phyloP scores from a whole-genome alignment of 345 rosid genomes.

The Lenwebbia sp. region DNA sequence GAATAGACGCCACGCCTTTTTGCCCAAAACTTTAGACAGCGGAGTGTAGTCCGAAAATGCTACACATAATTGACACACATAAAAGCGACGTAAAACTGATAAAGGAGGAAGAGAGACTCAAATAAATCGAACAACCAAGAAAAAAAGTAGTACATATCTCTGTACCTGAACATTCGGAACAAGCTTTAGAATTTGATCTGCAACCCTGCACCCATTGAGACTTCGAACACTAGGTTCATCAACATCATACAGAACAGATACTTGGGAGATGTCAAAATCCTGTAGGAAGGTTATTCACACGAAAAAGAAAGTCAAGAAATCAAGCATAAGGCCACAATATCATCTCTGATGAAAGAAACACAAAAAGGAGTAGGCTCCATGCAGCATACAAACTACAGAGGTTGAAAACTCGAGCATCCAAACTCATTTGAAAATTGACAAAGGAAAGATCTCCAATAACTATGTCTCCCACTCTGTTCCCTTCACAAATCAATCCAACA shows the following conservation, averaged over 20 bases:
- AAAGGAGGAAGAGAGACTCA: neutral
- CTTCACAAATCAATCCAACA: neutral
- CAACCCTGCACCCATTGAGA: constrained; percentile 97
- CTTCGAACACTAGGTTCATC: constrained; percentile 94
- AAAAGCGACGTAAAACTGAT: neutral
- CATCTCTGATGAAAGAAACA: neutral
- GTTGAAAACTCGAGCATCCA: neutral
- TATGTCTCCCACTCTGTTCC: neutral
- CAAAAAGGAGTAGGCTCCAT: neutral
- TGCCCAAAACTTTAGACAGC: constrained; percentile 69
- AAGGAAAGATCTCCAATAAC: neutral
- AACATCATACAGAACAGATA: constrained; percentile 52
- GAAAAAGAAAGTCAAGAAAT: neutral
- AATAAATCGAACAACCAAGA: neutral
- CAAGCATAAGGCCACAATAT: neutral
- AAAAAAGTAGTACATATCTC: neutral
- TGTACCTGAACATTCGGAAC: constrained; percentile 85
- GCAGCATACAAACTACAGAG: neutral
- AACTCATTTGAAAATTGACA: neutral
- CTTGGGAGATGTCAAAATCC: constrained; percentile 80
- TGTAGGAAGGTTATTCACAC: constrained; percentile 17
- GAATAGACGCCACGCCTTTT: constrained; percentile 67
- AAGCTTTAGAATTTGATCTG: constrained; percentile 87
- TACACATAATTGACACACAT: constrained; percentile 20
- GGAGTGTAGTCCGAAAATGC: constrained; percentile 53